A percentile compares a stretch with the other conserved stretches of the same genome.
Conservation (phyloP, 2,329 filamentous ascomycete genomes). For the Ophiostoma ulmi region DNA sequence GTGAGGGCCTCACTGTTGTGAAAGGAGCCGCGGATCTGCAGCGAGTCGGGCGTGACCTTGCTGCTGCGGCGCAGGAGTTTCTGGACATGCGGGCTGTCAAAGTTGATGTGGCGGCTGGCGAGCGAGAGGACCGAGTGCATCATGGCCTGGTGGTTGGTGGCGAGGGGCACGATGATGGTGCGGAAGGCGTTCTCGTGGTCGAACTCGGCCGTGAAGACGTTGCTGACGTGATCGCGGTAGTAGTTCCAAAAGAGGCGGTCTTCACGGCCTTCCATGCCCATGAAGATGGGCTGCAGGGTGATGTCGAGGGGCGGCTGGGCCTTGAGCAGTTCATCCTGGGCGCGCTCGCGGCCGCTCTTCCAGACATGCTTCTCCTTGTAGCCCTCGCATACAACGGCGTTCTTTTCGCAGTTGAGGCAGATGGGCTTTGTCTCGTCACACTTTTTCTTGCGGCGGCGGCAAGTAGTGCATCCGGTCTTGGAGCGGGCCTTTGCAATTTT, state of each 20-base stretch:
- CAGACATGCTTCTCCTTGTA: conserved; percentile 83
- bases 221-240: conserved; percentile 73
- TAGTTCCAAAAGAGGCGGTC: conserved; percentile 79
- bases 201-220: conserved; percentile 74
- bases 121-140: conserved; percentile 89
- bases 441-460: conserved; percentile 66
- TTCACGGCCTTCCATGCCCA: conserved; percentile 72
- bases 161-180: conserved; percentile 75
- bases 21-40: conserved; percentile 49
- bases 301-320: conserved; percentile 44
- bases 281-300: conserved; percentile 63
- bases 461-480: conserved; percentile 65
- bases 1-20: conserved; percentile 52
- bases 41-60: conserved; percentile 42
- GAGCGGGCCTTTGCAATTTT: conserved; percentile 74
- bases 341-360: conserved; percentile 76
- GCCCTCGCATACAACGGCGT: conserved; percentile 84
- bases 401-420: conserved; percentile 88
- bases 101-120: conserved; percentile 70
- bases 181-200: conserved; percentile 81
- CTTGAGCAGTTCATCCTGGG: conserved; percentile 54
- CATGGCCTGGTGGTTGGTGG: conserved; percentile 69
- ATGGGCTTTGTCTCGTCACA: conserved; percentile 66
- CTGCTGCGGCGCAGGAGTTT: conserved; percentile 49
- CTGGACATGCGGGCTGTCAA: conserved; percentile 51